Conservation (phyloP, 805 yeast species). For the Schwanniomyces polymorphus region DNA sequence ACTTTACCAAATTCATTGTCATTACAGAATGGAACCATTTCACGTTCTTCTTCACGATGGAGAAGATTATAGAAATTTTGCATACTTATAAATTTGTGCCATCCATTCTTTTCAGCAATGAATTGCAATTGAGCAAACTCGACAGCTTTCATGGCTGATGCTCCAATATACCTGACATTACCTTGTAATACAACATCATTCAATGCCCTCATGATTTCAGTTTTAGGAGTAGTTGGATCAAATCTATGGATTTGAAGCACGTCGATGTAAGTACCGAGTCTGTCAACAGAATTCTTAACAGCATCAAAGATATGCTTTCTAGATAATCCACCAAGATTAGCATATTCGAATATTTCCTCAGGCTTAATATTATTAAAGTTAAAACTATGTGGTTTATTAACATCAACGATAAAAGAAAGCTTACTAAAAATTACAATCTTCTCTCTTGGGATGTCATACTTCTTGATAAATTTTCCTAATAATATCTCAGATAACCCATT, state of each 20-base stretch:
- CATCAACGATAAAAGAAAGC: conserved; percentile 10
- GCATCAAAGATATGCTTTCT: conserved; percentile 52
- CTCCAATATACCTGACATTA: conserved; percentile 55
- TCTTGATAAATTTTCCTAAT: conserved; percentile 19
- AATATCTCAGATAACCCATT: conserved; percentile 19
- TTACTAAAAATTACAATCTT: conserved; percentile 19
- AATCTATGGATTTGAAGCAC: conserved; percentile 59
- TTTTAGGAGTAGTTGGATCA: conserved; percentile 47
- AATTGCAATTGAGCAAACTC: conserved; percentile 57
- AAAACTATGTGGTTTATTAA: conserved; percentile 4
- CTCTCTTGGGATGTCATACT: conserved; percentile 20
- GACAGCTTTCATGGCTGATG: conserved; percentile 57
- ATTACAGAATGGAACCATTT: conserved; percentile 54
- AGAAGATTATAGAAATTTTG: conserved; percentile 59
- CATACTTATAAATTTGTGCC: conserved; percentile 60
- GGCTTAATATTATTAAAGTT: neutral
- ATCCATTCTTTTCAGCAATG: conserved; percentile 55
- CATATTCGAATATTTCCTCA: conserved; percentile 8
- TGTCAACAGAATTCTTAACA: conserved; percentile 36
- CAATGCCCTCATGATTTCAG: conserved; percentile 57
- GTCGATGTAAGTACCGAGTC: conserved; percentile 55
- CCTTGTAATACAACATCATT: conserved; percentile 52
- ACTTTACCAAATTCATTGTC: conserved; percentile 43
- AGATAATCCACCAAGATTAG: conserved; percentile 38
- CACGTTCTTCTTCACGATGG: conserved; percentile 64